phyloP scores from a whole-genome alignment of 1,139 yeast species.

The Kurtzmaniella natalensis region DNA sequence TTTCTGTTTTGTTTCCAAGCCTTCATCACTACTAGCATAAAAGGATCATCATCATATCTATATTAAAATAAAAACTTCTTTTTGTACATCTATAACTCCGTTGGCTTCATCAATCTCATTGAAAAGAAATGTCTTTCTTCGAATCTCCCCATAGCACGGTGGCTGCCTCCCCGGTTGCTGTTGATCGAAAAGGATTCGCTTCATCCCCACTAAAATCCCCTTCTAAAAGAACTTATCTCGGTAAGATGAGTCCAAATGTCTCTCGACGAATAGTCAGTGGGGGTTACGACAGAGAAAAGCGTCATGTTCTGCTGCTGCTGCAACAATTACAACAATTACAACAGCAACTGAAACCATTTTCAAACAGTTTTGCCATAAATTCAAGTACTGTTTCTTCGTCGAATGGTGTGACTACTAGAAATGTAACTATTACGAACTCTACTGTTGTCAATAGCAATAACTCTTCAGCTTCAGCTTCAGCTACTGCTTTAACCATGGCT shows the following conservation, averaged over 20 bases:
- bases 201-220: conserved; percentile 17
- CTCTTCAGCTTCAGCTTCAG: no score
- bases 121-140: neutral
- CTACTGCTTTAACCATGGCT: conserved; percentile 8
- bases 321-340: neutral
- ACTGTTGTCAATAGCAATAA: neutral
- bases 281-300: conserved; percentile 9
- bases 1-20: no score
- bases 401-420: no score
- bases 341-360: no score
- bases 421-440: neutral
- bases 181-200: neutral
- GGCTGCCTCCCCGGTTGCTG: neutral
- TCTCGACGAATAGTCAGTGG: conserved; percentile 26
- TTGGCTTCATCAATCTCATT: no score
- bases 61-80: no score
- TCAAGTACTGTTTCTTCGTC: no score
- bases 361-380: no score
- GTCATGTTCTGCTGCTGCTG: neutral
- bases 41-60: no score
- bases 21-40: no score
- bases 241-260: conserved; percentile 43
- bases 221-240: conserved; percentile 28
- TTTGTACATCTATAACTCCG: no score
- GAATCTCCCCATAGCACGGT: neutral